Percentiles rank a stretch among this genome's conserved stretches.
Evolutionary conservation across 208 protist species (phyloP).

Genomic region (Angomonas desouzai): DNA sequence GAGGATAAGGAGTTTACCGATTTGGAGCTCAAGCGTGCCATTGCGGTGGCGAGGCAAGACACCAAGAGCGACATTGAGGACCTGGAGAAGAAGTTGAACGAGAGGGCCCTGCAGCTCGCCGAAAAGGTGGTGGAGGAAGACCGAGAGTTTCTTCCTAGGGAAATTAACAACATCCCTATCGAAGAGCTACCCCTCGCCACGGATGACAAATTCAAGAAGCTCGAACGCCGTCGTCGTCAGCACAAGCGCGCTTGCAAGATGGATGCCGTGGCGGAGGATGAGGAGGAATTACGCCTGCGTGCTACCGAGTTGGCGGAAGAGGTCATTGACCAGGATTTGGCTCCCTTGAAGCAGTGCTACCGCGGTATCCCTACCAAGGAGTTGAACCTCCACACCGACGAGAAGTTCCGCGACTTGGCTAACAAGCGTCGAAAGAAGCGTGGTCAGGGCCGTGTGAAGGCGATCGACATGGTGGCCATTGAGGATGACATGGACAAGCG

Average conservation of each 20-base stretch:
- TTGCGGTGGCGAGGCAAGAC: constrained; percentile 43
- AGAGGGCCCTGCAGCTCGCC: constrained; percentile 45
- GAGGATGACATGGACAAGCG: constrained; percentile 74
- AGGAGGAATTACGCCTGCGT: constrained; percentile 41
- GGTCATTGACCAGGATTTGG: constrained; percentile 53
- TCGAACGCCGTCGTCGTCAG: constrained; percentile 48
- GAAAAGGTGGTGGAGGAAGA: constrained; percentile 28
- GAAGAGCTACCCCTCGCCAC: constrained; percentile 59
- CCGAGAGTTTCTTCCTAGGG: constrained; percentile 38
- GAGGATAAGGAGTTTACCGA: constrained; percentile 36
- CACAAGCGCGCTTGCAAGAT: constrained; percentile 36
- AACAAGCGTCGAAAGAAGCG: constrained; percentile 28
- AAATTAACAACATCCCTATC: constrained; percentile 59
- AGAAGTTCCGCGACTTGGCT: constrained; percentile 54
- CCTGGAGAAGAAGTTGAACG: constrained; percentile 55
- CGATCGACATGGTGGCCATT: constrained; percentile 52
- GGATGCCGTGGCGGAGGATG: constrained; percentile 40
- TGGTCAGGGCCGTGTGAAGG: constrained; percentile 28
- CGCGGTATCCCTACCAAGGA: constrained; percentile 64
- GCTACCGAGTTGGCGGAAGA: constrained; percentile 60
- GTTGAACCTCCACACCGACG: constrained; percentile 66
- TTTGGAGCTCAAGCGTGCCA: constrained; percentile 58
- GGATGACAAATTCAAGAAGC: constrained; percentile 52
- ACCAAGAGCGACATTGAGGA: constrained; percentile 20
- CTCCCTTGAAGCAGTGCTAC: constrained; percentile 43